These are phyloP conservation scores for Phytophthora tentaculata DNA, from an alignment of 352 stramenopile species.

Conservation along the genomic window DNA sequence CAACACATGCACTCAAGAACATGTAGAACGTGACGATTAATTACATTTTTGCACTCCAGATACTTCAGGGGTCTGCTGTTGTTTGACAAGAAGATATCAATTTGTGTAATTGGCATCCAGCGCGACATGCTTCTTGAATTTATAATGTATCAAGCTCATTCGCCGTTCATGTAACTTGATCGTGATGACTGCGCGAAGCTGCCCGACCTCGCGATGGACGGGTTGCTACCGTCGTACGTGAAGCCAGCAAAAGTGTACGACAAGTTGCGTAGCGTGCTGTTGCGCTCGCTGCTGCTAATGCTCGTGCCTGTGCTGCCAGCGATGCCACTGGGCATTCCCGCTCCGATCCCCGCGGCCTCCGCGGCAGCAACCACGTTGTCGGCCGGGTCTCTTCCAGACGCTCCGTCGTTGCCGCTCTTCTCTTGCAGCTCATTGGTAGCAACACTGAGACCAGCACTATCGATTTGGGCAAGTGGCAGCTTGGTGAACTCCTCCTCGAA, in stretches of 20 bases:
- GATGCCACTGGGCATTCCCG: conserved; percentile 29
- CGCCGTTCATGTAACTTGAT: conserved; percentile 25
- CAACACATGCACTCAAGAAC: conserved; percentile 9
- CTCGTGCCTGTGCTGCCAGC: conserved; percentile 46
- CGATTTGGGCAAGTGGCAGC: conserved; percentile 69
- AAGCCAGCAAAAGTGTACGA: conserved; percentile 89
- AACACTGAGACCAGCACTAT: conserved; percentile 73
- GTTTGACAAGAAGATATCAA: conserved; percentile 4
- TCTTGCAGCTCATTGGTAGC: conserved; percentile 47
- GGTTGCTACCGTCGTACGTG: conserved; percentile 80
- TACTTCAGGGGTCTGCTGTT: too few relatives aligned
- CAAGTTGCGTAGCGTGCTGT: conserved; percentile 78
- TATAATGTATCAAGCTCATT: conserved; percentile 27
- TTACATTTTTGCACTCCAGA: conserved; percentile 28
- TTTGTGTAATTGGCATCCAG: conserved; percentile 5
- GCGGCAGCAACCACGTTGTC: conserved; percentile 25
- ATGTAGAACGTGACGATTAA: conserved; percentile 29
- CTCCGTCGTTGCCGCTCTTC: conserved; percentile 23
- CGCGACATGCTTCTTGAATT: conserved; percentile 23
- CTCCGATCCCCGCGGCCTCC: conserved; percentile 25
- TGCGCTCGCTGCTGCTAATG: conserved; percentile 44
- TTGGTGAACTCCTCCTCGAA: conserved; percentile 89
- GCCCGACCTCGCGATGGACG: conserved; percentile 41
- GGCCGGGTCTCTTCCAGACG: conserved; percentile 23
- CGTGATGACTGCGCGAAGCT: conserved; percentile 41